Percentiles rank a stretch among this genome's conserved stretches.
Evolutionary conservation across 176 grass and related monocot species (phyloP).

Genomic region (Rhipidocladum racemiflorum): DNA sequence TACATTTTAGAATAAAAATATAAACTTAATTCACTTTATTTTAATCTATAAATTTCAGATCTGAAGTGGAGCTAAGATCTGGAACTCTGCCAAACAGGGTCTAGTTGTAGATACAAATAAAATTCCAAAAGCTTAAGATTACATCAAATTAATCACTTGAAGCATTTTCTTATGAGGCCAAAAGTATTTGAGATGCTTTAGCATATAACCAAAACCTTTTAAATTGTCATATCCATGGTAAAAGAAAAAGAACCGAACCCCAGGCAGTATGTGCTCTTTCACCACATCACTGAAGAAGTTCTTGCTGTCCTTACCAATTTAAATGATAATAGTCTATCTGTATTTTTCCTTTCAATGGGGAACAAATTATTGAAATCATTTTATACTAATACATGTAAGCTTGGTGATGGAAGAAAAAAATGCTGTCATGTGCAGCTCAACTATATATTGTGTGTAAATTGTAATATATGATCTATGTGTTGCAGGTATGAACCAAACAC

Average conservation of each 20-base stretch:
- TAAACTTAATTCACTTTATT: too few relatives aligned
- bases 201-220: background rate
- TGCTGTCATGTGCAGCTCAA: constrained; percentile 4
- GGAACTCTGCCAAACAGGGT: too few relatives aligned
- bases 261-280: background rate
- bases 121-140: background rate
- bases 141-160: background rate
- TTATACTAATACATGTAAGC: background rate
- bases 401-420: constrained; percentile 7
- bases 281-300: background rate
- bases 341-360: background rate
- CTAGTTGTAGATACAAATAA: background rate
- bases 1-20: too few relatives aligned
- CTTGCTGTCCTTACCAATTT: background rate
- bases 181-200: constrained; percentile 8
- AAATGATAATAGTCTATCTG: background rate
- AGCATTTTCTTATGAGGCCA: constrained; percentile 4
- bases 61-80: too few relatives aligned
- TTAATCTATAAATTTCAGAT: too few relatives aligned
- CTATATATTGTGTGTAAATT: background rate
- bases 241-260: background rate
- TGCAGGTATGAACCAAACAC: constrained; percentile 98
- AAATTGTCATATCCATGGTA: background rate
- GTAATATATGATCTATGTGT: constrained; percentile 30
- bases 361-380: background rate